Percentiles rank a stretch among this genome's conserved stretches.
These are phyloP conservation scores for Pneumocystis carinii DNA, from an alignment of 1,139 yeast species.

Conservation along the genomic window DNA sequence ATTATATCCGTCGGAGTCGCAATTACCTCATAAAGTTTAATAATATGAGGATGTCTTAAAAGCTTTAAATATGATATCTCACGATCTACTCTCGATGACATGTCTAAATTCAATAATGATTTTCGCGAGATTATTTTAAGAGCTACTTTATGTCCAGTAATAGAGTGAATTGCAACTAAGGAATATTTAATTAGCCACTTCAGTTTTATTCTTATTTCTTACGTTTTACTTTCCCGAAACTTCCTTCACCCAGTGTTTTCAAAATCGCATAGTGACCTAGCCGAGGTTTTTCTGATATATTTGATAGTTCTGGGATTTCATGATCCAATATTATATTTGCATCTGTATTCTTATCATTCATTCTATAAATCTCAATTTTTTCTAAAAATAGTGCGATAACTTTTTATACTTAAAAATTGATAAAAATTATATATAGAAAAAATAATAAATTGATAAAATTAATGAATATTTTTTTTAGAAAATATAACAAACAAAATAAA, in stretches of 20 bases:
- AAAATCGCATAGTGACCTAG: constrained; percentile 73
- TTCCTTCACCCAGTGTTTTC: constrained; percentile 91
- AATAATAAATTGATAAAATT: background rate
- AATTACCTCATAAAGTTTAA: constrained; percentile 88
- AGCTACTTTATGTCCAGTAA: constrained; percentile 89
- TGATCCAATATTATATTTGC: background rate
- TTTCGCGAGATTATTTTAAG: constrained; percentile 85
- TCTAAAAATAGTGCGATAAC: background rate
- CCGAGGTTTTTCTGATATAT: constrained; percentile 30
- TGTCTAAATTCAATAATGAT: constrained; percentile 85
- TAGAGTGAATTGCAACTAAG: constrained; percentile 66
- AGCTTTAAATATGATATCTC: constrained; percentile 82
- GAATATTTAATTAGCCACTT: background rate
- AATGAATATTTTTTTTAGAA: background rate
- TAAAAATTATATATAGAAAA: background rate
- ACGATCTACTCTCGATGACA: constrained; percentile 94
- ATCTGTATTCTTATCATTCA: background rate
- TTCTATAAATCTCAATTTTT: background rate
- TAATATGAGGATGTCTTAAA: constrained; percentile 90
- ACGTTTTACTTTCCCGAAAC: constrained; percentile 86
- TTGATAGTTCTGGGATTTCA: background rate
- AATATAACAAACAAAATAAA: background rate
- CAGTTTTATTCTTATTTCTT: background rate
- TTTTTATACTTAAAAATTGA: background rate
- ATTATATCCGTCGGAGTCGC: constrained; percentile 91